Evolutionary conservation across 176 grass and related monocot species (phyloP).

Genomic region (Hsuehochloa calcarea): DNA sequence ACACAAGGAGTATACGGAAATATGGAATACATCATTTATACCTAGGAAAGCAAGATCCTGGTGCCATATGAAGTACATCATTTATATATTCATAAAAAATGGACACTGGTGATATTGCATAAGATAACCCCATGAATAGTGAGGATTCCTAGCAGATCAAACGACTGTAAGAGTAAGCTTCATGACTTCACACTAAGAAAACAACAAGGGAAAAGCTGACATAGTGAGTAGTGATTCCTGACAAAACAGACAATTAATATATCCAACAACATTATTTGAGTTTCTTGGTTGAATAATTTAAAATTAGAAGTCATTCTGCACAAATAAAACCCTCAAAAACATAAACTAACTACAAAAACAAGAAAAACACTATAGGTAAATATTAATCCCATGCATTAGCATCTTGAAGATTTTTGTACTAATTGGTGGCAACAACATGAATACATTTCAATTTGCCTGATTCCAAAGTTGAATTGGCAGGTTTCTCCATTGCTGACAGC

Average conservation of each 20-base stretch:
- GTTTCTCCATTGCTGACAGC: neutral
- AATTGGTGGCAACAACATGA: neutral
- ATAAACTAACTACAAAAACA: neutral
- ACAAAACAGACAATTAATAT: neutral
- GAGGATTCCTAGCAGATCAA: slow-evolving; percentile 74
- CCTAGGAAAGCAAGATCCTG: slow-evolving; percentile 96
- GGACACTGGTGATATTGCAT: slow-evolving; percentile 73
- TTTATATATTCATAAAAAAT: slow-evolving; percentile 96
- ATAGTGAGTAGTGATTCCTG: neutral
- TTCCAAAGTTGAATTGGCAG: neutral
- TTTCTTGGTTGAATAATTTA: neutral
- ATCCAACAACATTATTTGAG: neutral
- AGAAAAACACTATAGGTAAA: neutral
- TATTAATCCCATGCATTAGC: neutral
- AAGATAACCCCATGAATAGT: slow-evolving; percentile 61
- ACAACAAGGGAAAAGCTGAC: neutral
- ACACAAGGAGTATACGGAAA: neutral
- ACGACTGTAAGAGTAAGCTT: slow-evolving; percentile 18
- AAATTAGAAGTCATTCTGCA: neutral
- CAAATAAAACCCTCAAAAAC: neutral
- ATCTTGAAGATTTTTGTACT: neutral
- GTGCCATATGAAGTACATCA: slow-evolving; percentile 88
- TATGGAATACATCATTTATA: slow-evolving; percentile 25
- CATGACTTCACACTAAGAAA: neutral
- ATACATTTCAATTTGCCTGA: neutral